These are phyloP conservation scores for Nepenthes mirabilis DNA, from an alignment of 148 eudicot genomes.

Conservation along the genomic window DNA sequence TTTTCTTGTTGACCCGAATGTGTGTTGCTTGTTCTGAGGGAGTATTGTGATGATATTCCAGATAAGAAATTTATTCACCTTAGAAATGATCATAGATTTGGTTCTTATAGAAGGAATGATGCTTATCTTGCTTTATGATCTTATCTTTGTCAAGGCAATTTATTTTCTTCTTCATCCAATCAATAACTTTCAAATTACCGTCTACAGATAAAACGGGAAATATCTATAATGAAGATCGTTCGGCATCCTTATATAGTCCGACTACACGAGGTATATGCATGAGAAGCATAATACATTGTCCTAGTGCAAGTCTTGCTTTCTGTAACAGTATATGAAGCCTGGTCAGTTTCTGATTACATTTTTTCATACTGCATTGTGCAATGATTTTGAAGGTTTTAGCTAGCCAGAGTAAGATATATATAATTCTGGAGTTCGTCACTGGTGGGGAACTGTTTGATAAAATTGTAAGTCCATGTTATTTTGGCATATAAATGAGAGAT, in stretches of 20 bases:
- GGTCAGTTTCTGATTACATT: no score
- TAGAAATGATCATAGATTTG: no score
- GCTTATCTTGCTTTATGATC: not conserved
- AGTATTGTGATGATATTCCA: no score
- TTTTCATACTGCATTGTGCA: slow-evolving; percentile 5
- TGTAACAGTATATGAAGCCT: not conserved
- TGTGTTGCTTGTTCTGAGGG: no score
- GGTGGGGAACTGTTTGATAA: slow-evolving; percentile 96
- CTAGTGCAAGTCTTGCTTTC: not conserved
- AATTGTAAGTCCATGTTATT: slow-evolving; percentile 52
- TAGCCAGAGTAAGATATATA: slow-evolving; percentile 71
- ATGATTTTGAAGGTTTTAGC: slow-evolving; percentile 64
- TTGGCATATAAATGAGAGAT: not conserved
- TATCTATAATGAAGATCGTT: slow-evolving; percentile 95
- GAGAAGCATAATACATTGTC: not conserved
- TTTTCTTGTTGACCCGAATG: no score
- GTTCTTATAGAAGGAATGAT: no score
- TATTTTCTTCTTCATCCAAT: not conserved
- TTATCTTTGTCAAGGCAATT: not conserved
- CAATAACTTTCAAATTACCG: not conserved
- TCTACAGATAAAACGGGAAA: slow-evolving; percentile 83
- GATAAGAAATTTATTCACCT: no score
- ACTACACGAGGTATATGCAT: slow-evolving; percentile 67
- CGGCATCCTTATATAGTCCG: slow-evolving; percentile 85
- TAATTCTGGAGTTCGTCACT: slow-evolving; percentile 77